phyloP scores from a whole-genome alignment of 2,329 filamentous ascomycete species.

The Phyllosticta citriasiana region DNA sequence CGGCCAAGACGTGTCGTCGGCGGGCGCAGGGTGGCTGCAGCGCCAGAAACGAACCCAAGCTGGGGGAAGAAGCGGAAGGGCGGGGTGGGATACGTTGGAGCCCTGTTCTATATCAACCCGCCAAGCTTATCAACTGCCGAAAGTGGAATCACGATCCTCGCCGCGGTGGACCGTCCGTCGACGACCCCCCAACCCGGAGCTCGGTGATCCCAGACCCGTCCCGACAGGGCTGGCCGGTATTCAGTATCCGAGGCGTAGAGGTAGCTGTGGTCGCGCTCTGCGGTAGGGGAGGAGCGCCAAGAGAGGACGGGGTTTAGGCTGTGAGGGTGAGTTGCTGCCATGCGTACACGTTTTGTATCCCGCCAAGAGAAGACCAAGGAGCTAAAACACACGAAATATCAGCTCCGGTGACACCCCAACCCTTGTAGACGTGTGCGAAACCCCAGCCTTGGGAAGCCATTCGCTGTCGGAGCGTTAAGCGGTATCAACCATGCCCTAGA shows the following conservation, averaged over 20 bases:
- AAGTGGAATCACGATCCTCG: neutral
- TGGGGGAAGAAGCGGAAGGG: neutral
- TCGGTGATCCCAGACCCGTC: neutral
- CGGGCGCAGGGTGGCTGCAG: neutral
- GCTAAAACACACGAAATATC: neutral
- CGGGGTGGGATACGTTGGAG: neutral
- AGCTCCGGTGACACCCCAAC: neutral
- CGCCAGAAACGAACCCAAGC: neutral
- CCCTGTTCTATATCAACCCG: neutral
- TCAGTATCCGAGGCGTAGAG: neutral
- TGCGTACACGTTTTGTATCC: slow-evolving; percentile 3
- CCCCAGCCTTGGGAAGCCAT: neutral
- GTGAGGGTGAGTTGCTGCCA: neutral
- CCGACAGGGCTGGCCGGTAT: neutral
- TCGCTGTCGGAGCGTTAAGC: neutral
- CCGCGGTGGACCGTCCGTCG: neutral
- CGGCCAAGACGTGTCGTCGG: neutral
- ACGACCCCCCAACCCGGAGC: neutral
- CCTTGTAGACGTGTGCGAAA: neutral
- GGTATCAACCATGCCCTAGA: neutral
- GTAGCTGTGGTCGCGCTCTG: neutral
- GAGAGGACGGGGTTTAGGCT: neutral
- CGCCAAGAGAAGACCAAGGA: slow-evolving; percentile 4
- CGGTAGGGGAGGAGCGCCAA: neutral
- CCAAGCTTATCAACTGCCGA: neutral